Base-by-base conservation (phyloP, 2,329 filamentous ascomycete genomes). In the Trichoderma sp. region DNA sequence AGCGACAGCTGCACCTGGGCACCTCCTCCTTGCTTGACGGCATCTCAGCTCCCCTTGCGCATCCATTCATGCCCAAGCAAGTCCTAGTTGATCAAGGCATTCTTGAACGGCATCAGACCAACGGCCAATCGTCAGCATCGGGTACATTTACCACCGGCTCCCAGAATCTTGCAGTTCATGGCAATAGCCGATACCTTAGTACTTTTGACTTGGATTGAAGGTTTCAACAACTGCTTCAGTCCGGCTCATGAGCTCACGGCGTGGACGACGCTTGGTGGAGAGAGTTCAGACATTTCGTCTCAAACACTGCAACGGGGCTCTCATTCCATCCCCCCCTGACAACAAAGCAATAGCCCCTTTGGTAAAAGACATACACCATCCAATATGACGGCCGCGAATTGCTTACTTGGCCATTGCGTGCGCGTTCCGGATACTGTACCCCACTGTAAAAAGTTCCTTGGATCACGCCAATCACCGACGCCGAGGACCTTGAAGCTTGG, bases 361-460 rank as follows among this genome's bases (percentile, higher is more conserved):
- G 19, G 7, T 17, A 59, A 29, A 32, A 45, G n/a, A 3, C 35
- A 10, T 9, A 45, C 15, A 10, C 13, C 6, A 34, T 34, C 29
- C 32, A 13, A 34, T 58, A 27, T 35, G 15, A 48, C 35, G 25
- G 25, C 9, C 22, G 32, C 29, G 19, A 45, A 34, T 4, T 35
- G 61, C 61, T 25, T 50, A 57, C 27, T 25, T 57, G 13, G 27
- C 45, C 27, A 25, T 34, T 32, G 63, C 63, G 8, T 57, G 54
- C 63, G 63, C 63, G 63, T 65, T 65, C 63, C 63, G 63, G 63
- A 57, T 65, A 56, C 50, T 27, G 63, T 65, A 65, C 63, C 61
- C 61, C 50, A 65, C 52, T n/a, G 35, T 32, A 42, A 57, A 65
- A 65, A 57, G 63, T 57, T 48, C 63, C 52, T n/a, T 6, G 7